phyloP scores from a whole-genome alignment of 73 alveolate genomes.

The Tetrahymena malaccensis region DNA sequence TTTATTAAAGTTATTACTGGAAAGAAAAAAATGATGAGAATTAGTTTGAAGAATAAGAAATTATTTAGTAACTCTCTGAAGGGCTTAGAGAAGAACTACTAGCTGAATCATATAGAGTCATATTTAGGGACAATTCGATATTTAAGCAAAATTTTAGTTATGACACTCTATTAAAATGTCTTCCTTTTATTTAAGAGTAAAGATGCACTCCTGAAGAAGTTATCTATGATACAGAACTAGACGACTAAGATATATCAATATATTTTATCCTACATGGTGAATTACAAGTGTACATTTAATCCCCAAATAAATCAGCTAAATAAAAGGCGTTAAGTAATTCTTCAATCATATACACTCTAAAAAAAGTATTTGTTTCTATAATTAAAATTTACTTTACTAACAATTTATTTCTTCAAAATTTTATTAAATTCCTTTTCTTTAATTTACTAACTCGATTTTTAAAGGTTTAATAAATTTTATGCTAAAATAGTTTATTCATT shows the following conservation, averaged over 20 bases:
- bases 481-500: too few relatives aligned
- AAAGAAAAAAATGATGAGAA: background rate
- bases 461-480: too few relatives aligned
- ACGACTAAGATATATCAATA: background rate
- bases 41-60: slow-evolving; percentile 4
- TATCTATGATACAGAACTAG: background rate
- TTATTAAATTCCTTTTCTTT: too few relatives aligned
- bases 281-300: background rate
- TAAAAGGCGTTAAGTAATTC: background rate
- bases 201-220: background rate
- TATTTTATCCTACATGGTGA: background rate
- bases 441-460: too few relatives aligned
- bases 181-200: background rate
- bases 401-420: too few relatives aligned
- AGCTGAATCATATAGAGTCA: background rate
- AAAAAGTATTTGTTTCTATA: background rate
- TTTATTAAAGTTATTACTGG: slow-evolving; percentile 5
- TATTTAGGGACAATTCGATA: background rate
- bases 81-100: slow-evolving; percentile 19
- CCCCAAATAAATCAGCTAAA: background rate
- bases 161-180: background rate
- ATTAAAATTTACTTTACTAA: background rate
- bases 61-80: slow-evolving; percentile 2
- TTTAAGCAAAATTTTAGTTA: background rate
- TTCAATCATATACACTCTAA: background rate